Evolutionary conservation across 2,329 filamentous ascomycete species (phyloP).

Genomic region (Aciculosporium take): DNA sequence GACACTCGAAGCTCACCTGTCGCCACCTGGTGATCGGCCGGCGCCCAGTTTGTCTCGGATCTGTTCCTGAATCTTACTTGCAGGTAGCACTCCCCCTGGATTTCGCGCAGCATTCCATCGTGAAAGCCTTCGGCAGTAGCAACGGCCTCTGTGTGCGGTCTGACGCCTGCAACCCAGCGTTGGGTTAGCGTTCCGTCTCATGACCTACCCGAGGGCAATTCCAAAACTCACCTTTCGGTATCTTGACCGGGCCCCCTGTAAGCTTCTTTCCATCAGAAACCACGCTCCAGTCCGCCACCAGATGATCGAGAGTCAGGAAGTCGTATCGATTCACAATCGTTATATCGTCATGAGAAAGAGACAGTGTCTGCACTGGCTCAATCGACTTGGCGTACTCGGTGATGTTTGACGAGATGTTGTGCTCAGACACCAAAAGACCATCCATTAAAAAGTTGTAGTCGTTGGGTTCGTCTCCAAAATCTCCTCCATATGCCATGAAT

Average conservation of each 20-base stretch:
- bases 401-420: conserved; percentile 36
- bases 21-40: conserved; percentile 35
- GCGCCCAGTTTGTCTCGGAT: conserved; percentile 34
- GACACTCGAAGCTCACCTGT: conserved; percentile 32
- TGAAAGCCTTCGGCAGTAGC: conserved; percentile 20
- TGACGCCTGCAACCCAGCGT: conserved; percentile 25
- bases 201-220: too few species aligned
- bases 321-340: conserved; percentile 40
- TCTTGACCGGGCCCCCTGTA: conserved; percentile 20
- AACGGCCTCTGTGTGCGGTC: conserved; percentile 26
- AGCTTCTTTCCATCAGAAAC: conserved; percentile 23
- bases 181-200: not conserved
- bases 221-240: conserved; percentile 26
- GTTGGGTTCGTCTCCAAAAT: conserved; percentile 46
- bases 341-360: conserved; percentile 26
- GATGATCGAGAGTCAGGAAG: conserved; percentile 35
- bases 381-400: conserved; percentile 43
- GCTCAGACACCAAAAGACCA: conserved; percentile 31
- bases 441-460: conserved; percentile 47
- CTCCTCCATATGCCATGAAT: conserved; percentile 45
- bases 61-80: conserved; percentile 32
- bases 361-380: conserved; percentile 40
- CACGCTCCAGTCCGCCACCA: conserved; percentile 29
- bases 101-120: conserved; percentile 10
- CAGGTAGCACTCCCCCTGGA: conserved; percentile 29